phyloP scores from a whole-genome alignment of 306 rosid genomes.

The Hippophae rhamnoides region DNA sequence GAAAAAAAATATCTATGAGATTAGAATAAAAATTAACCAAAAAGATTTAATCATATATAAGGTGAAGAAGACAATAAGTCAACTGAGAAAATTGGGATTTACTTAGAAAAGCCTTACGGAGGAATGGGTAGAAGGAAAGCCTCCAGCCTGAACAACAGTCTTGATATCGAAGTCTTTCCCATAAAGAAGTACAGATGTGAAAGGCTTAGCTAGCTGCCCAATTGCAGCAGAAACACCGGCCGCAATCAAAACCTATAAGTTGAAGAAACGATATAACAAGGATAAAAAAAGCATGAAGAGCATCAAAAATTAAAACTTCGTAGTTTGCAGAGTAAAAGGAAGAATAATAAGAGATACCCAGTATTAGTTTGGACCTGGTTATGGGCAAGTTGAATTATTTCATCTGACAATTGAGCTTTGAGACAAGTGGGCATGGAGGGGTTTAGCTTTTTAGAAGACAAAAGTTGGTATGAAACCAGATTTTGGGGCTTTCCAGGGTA shows the following conservation, averaged over 20 bases:
- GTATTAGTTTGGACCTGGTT: slow-evolving; percentile 49
- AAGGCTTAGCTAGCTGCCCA: slow-evolving; percentile 84
- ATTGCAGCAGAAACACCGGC: slow-evolving; percentile 57
- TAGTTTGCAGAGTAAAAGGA: background rate
- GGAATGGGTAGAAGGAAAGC: slow-evolving; percentile 92
- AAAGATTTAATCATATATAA: too few relatives aligned
- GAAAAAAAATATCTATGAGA: too few relatives aligned
- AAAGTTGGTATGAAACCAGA: slow-evolving; percentile 8
- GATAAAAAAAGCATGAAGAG: too few relatives aligned
- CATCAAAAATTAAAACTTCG: background rate
- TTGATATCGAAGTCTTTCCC: slow-evolving; percentile 67
- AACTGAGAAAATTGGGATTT: background rate
- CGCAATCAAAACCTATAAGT: slow-evolving; percentile 53
- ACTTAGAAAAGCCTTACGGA: slow-evolving; percentile 42
- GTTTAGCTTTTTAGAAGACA: slow-evolving; percentile 18
- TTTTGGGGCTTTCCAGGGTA: slow-evolving; percentile 5
- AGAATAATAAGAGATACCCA: slow-evolving; percentile 8
- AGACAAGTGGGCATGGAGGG: slow-evolving; percentile 27
- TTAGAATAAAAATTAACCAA: too few relatives aligned
- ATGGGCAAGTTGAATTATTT: slow-evolving; percentile 45
- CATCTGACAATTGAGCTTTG: slow-evolving; percentile 35
- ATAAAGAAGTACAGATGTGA: slow-evolving; percentile 51
- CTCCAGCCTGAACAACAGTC: slow-evolving; percentile 58
- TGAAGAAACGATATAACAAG: background rate
- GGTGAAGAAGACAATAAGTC: too few relatives aligned